These are phyloP conservation scores for Trichoderma harzianum DNA, from an alignment of 2,329 filamentous ascomycete genomes.

Conservation along the genomic window DNA sequence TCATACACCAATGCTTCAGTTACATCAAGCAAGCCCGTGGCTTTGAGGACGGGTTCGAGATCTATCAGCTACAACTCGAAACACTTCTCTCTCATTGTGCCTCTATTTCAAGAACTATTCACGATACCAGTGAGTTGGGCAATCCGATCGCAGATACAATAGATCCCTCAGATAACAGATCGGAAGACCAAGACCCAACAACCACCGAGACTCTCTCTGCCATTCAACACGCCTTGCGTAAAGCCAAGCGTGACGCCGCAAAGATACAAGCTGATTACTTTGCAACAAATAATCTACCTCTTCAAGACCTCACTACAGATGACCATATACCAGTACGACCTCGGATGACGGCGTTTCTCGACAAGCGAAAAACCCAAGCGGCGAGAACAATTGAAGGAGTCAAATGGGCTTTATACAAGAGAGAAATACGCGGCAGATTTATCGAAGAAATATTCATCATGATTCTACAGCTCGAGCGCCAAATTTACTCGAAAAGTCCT, in stretches of 20 bases:
- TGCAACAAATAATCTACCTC: neutral
- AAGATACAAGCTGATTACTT: neutral
- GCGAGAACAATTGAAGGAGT: neutral
- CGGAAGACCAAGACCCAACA: neutral
- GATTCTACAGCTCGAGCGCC: neutral
- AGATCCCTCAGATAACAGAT: neutral
- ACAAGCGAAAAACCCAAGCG: neutral
- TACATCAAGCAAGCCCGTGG: neutral
- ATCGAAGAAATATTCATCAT: neutral
- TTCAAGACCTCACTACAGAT: neutral
- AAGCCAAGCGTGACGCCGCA: neutral
- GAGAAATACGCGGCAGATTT: neutral
- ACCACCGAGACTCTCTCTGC: neutral
- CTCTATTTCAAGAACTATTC: neutral
- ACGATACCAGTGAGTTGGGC: neutral
- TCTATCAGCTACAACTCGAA: neutral
- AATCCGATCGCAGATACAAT: too few relatives aligned
- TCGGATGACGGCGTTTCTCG: neutral
- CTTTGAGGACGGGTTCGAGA: neutral
- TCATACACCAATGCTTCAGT: neutral
- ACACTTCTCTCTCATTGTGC: neutral
- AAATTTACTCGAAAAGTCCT: neutral
- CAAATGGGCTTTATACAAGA: constrained; percentile 7
- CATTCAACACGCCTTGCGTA: neutral
- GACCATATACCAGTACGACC: neutral